phyloP scores from a whole-genome alignment of 2,329 filamentous ascomycete species.

The Aspergillus calidoustus region DNA sequence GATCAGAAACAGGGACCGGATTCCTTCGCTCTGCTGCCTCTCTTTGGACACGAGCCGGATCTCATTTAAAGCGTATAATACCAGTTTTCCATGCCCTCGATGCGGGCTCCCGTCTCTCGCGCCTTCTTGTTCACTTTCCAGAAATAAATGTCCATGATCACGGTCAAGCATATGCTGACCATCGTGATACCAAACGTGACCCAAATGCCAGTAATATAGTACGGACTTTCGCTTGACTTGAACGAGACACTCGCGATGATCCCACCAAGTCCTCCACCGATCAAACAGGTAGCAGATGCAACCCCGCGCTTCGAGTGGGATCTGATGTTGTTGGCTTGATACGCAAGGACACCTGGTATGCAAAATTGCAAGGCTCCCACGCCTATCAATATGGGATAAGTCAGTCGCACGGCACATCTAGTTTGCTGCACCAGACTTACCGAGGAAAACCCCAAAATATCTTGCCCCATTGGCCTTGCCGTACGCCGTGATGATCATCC shows the following conservation, averaged over 20 bases:
- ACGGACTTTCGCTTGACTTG: slow-evolving; percentile 19
- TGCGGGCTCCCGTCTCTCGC: slow-evolving; percentile 2
- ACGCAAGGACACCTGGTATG: slow-evolving; percentile 35
- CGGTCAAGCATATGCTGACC: slow-evolving; percentile 9
- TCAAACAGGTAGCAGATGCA: slow-evolving; percentile 34
- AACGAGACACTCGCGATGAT: slow-evolving; percentile 21
- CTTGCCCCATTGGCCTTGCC: slow-evolving; percentile 8
- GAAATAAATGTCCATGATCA: slow-evolving; percentile 16
- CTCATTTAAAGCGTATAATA: slow-evolving; percentile 18
- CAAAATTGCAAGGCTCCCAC: slow-evolving; percentile 35
- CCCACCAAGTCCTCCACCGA: slow-evolving; percentile 33
- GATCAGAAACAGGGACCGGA: neutral
- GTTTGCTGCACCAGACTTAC: neutral
- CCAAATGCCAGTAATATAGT: slow-evolving; percentile 22
- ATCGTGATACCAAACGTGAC: slow-evolving; percentile 20
- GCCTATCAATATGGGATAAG: slow-evolving; percentile 14
- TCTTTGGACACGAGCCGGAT: neutral
- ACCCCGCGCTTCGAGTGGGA: slow-evolving; percentile 35
- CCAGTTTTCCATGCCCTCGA: slow-evolving; percentile 19
- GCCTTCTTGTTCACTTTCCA: slow-evolving; percentile 19
- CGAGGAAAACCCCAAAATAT: slow-evolving; percentile 20
- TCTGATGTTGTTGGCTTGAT: slow-evolving; percentile 40
- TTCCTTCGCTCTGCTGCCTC: neutral
- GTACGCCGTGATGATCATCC: slow-evolving; percentile 22
- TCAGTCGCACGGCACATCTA: neutral